Conservation (phyloP, 2,329 filamentous ascomycete species). For the Teratosphaeria destructans region DNA sequence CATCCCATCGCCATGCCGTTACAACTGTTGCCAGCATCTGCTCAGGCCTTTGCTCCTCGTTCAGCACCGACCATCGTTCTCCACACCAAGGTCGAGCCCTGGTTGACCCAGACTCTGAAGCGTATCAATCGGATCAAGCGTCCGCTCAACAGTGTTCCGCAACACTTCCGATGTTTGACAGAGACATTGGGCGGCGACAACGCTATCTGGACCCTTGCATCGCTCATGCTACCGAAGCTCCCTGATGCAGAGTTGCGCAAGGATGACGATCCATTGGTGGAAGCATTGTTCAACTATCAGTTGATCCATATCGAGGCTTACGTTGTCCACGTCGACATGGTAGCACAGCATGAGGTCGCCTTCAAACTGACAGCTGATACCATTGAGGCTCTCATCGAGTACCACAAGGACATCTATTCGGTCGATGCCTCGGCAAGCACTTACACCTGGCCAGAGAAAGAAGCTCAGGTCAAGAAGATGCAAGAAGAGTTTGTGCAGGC, state of each 20-base stretch:
- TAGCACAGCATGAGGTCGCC: conserved; percentile 90
- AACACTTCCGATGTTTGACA: conserved; percentile 90
- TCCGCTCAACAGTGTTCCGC: conserved; percentile 89
- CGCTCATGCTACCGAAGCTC: conserved; percentile 82
- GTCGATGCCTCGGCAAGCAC: conserved; percentile 80
- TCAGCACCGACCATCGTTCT: conserved; percentile 92
- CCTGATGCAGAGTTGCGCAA: conserved; percentile 75
- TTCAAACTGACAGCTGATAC: conserved; percentile 95
- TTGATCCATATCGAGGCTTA: conserved; percentile 92
- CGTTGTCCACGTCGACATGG: conserved; percentile 98
- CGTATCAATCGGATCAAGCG: conserved; percentile 94
- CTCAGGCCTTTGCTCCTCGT: conserved; percentile 88
- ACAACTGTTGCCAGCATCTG: conserved; percentile 86
- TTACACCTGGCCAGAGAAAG: conserved; percentile 94
- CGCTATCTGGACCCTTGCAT: conserved; percentile 90
- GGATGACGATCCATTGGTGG: conserved; percentile 71
- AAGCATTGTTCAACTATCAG: conserved; percentile 86
- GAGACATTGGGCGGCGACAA: conserved; percentile 83
- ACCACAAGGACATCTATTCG: conserved; percentile 92
- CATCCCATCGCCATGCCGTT: conserved; percentile 61
- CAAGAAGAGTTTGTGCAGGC: conserved; percentile 95
- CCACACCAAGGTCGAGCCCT: conserved; percentile 83
- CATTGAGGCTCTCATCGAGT: conserved; percentile 85
- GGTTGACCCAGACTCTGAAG: conserved; percentile 94
- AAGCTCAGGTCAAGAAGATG: conserved; percentile 89